These are phyloP conservation scores for Chalara sp. DNA, from an alignment of 2,329 filamentous ascomycete genomes.

Conservation along the genomic window DNA sequence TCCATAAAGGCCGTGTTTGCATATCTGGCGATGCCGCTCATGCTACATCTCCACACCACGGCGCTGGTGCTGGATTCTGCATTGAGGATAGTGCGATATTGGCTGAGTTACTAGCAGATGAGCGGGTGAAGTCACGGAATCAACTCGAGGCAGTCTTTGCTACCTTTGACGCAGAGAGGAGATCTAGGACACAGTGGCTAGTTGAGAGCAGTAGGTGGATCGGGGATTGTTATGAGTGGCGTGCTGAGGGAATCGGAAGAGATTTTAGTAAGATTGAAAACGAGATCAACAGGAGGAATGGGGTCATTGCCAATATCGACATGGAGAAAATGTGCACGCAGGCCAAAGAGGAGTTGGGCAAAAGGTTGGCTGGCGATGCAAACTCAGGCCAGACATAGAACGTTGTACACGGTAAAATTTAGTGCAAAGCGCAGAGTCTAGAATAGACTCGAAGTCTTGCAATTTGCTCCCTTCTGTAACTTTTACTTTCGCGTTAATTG, in stretches of 20 bases:
- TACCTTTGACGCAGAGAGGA: slow-evolving; percentile 43
- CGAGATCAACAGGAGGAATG: no score
- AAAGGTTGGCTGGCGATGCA: no score
- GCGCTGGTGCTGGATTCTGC: slow-evolving; percentile 49
- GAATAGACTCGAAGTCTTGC: no score
- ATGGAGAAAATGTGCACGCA: no score
- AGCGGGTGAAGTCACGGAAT: slow-evolving; percentile 24
- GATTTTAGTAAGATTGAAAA: slow-evolving; percentile 28
- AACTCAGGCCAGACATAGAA: no score
- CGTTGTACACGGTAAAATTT: no score
- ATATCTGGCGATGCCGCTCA: slow-evolving; percentile 57
- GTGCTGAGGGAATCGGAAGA: slow-evolving; percentile 30
- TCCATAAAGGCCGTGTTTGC: slow-evolving; percentile 34
- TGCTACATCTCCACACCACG: slow-evolving; percentile 52
- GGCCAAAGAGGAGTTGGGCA: no score
- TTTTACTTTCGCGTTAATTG: no score
- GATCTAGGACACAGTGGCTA: slow-evolving; percentile 27
- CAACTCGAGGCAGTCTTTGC: slow-evolving; percentile 39
- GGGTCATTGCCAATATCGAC: no score
- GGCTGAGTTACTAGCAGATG: slow-evolving; percentile 35
- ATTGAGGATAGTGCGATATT: slow-evolving; percentile 45
- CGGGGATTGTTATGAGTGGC: slow-evolving; percentile 35
- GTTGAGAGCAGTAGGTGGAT: slow-evolving; percentile 24
- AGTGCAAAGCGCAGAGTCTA: no score
- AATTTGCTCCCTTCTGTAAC: no score